Conservation (phyloP, 1,139 yeast genomes). For the Blastobotrys illinoisensis region DNA sequence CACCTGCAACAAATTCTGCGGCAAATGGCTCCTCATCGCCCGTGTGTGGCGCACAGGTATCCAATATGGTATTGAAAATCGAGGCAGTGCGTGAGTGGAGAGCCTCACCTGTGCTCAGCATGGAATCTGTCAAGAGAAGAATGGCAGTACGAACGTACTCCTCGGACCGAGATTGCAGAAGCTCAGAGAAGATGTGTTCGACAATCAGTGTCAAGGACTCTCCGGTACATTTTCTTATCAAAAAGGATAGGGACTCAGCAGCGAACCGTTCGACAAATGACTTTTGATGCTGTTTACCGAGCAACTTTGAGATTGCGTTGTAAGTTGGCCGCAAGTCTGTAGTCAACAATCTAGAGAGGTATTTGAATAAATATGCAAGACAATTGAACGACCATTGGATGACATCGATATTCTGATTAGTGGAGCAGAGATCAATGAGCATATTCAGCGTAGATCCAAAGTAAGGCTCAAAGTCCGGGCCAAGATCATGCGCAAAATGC, state of each 20-base stretch:
- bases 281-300: slow-evolving; percentile 45
- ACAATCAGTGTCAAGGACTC: slow-evolving; percentile 47
- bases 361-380: slow-evolving; percentile 84
- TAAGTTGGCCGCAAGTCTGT: slow-evolving; percentile 66
- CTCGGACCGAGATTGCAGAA: slow-evolving; percentile 36
- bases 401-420: slow-evolving; percentile 47
- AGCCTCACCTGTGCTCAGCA: slow-evolving; percentile 64
- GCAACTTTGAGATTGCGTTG: slow-evolving; percentile 56
- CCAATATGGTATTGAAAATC: slow-evolving; percentile 42
- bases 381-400: slow-evolving; percentile 83
- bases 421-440: slow-evolving; percentile 34
- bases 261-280: slow-evolving; percentile 74
- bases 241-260: slow-evolving; percentile 84
- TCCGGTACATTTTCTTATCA: slow-evolving; percentile 62
- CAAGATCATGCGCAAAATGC: slow-evolving; percentile 87
- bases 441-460: slow-evolving; percentile 50
- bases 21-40: slow-evolving; percentile 17
- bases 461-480: slow-evolving; percentile 78
- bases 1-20: slow-evolving; percentile 17
- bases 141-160: slow-evolving; percentile 54
- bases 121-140: slow-evolving; percentile 64
- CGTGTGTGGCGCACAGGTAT: not conserved
- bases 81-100: slow-evolving; percentile 65
- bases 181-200: slow-evolving; percentile 46
- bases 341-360: slow-evolving; percentile 59